These are phyloP conservation scores for Suhomyces kilbournensis DNA, from an alignment of 805 yeast genomes.

Conservation along the genomic window DNA sequence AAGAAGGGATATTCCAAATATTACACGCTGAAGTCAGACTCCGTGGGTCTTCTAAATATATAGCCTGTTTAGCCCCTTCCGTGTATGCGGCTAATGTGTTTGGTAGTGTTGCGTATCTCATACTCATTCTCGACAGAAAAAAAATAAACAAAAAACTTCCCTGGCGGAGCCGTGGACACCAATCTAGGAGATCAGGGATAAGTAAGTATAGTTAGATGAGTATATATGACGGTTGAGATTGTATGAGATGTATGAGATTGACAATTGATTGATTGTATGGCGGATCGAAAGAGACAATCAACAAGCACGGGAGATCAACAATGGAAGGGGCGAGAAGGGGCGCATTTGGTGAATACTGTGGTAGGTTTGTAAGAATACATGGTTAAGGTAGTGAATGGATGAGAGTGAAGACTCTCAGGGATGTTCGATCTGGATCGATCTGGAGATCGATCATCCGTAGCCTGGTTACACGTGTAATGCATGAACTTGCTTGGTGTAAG, in stretches of 20 bases:
- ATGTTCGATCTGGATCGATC: background rate
- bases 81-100: background rate
- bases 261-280: background rate
- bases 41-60: too few species aligned
- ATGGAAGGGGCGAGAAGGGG: background rate
- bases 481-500: background rate
- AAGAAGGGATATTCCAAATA: background rate
- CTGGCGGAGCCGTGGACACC: background rate
- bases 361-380: background rate
- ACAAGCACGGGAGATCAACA: background rate
- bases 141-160: background rate
- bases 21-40: too few species aligned
- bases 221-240: background rate
- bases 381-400: too few species aligned
- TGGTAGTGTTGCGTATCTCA: background rate
- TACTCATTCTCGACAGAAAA: constrained; percentile 1
- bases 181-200: background rate
- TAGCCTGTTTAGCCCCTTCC: background rate
- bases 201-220: background rate
- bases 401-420: too few species aligned
- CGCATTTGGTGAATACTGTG: background rate
- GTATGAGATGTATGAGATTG: background rate
- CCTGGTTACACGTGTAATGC: background rate
- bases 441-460: background rate
- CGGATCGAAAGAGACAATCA: too few species aligned